phyloP scores from a whole-genome alignment of 1,284 basidiomycete species.

The Acaromyces ingoldii region DNA sequence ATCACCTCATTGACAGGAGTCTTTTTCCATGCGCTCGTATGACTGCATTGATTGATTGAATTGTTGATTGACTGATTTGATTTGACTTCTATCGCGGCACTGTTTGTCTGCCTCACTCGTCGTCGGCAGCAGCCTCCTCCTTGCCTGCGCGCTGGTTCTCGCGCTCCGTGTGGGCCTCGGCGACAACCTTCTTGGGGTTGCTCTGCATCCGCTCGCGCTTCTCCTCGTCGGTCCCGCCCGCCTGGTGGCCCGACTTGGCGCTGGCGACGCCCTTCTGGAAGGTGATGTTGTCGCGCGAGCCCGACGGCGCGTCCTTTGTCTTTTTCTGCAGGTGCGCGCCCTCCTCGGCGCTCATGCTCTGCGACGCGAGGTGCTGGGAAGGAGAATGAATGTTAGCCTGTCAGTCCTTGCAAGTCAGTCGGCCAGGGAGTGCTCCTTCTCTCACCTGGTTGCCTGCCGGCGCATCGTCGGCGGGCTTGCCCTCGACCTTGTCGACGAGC shows the following conservation, averaged over 20 bases:
- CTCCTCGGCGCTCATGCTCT: slow-evolving; percentile 5
- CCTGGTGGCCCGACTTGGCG: slow-evolving; percentile 7
- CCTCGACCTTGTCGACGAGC: slow-evolving; percentile 2
- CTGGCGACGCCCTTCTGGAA: slow-evolving; percentile 9
- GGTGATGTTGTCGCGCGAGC: slow-evolving; percentile 1
- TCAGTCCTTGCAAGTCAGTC: not conserved
- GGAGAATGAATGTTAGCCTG: not conserved
- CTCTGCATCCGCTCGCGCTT: not conserved
- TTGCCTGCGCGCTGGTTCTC: slow-evolving; percentile 1
- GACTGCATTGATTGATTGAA: too few species aligned
- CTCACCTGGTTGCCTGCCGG: slow-evolving; percentile 1
- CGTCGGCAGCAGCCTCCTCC: not conserved
- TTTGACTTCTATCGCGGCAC: too few species aligned
- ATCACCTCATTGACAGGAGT: too few species aligned
- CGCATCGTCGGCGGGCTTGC: slow-evolving; percentile 1
- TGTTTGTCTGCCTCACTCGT: too few species aligned
- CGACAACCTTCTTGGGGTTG: slow-evolving; percentile 10
- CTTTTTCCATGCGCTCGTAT: too few species aligned
- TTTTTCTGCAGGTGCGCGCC: slow-evolving; percentile 7
- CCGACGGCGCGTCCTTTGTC: not conserved
- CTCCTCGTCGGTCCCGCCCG: too few species aligned
- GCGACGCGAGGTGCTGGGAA: slow-evolving; percentile 2
- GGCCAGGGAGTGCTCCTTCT: not conserved
- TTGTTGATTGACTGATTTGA: too few species aligned
- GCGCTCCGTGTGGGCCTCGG: not conserved